phyloP scores from a whole-genome alignment of 140 eudicot genomes.

The Stevia rebaudiana region DNA sequence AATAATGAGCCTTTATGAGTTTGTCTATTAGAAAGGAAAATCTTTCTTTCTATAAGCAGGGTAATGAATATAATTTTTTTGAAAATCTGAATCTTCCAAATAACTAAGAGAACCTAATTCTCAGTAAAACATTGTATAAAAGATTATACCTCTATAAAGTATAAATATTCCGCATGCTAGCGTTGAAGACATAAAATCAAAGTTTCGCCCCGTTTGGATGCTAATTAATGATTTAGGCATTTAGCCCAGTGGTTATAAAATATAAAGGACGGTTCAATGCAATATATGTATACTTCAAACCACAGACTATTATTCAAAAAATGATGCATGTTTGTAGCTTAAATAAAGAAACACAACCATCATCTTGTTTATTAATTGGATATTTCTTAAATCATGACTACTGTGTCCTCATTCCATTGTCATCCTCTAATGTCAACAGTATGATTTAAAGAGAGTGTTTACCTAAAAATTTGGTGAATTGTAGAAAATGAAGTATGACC shows the following conservation, averaged over 20 bases:
- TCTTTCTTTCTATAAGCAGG: background rate
- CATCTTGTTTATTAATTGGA: background rate
- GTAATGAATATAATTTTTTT: background rate
- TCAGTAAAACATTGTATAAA: background rate
- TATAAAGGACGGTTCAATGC: background rate
- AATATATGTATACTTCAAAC: background rate
- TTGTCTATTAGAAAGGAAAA: background rate
- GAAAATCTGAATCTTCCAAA: background rate
- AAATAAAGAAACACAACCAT: background rate
- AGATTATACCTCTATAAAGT: background rate
- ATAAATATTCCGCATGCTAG: background rate
- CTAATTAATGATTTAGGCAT: background rate
- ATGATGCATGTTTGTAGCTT: background rate
- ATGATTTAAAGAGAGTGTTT: background rate
- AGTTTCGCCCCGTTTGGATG: background rate
- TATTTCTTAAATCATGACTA: background rate
- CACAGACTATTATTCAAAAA: background rate
- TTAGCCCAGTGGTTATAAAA: background rate
- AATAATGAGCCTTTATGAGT: background rate
- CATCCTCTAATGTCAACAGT: background rate
- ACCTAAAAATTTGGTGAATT: constrained; percentile 1
- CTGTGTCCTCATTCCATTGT: background rate
- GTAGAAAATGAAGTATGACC: background rate
- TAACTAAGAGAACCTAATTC: constrained; percentile 1
- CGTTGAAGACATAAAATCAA: background rate